Percentiles rank a stretch among this genome's conserved stretches.
phyloP scores from a whole-genome alignment of 163 green algal genomes.

The Volvox carteri region DNA sequence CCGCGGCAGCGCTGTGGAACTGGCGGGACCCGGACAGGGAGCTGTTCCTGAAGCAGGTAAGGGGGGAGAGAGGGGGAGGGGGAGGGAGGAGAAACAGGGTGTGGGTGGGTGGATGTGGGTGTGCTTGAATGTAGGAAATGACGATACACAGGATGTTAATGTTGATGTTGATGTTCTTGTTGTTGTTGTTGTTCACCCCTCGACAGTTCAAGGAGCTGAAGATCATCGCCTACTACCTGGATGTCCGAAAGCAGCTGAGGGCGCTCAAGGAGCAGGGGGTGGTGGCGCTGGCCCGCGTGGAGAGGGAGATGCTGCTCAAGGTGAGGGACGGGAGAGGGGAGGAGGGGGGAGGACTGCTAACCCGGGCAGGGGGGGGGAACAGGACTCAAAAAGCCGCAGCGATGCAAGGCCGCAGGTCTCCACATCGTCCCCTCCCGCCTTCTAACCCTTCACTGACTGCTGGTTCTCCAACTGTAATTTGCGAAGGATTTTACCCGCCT shows the following conservation, averaged over 20 bases:
- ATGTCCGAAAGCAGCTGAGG: conserved; percentile 62
- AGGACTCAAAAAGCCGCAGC: too few species aligned
- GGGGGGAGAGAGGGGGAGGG: neutral
- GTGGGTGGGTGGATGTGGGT: too few species aligned
- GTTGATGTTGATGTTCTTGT: neutral
- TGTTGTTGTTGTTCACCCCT: neutral
- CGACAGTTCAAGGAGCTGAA: conserved; percentile 61
- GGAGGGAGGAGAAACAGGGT: too few species aligned
- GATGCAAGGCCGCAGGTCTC: too few species aligned
- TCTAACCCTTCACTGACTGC: too few species aligned
- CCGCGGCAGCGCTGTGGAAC: conserved; percentile 50
- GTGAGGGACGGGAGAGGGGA: too few species aligned
- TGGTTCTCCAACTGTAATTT: too few species aligned
- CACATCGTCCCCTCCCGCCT: too few species aligned
- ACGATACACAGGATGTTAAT: too few species aligned
- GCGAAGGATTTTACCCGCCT: too few species aligned
- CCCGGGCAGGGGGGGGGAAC: too few species aligned
- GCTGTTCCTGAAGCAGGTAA: conserved; percentile 57
- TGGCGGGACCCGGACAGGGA: conserved; percentile 62
- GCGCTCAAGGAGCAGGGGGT: conserved; percentile 60
- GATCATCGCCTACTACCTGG: conserved; percentile 67
- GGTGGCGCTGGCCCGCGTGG: conserved; percentile 60
- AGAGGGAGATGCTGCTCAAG: conserved; percentile 70
- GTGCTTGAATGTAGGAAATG: neutral
- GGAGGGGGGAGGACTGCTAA: too few species aligned